Evolutionary conservation across 805 yeast species (phyloP).

Genomic region (Candida endomychidarum): DNA sequence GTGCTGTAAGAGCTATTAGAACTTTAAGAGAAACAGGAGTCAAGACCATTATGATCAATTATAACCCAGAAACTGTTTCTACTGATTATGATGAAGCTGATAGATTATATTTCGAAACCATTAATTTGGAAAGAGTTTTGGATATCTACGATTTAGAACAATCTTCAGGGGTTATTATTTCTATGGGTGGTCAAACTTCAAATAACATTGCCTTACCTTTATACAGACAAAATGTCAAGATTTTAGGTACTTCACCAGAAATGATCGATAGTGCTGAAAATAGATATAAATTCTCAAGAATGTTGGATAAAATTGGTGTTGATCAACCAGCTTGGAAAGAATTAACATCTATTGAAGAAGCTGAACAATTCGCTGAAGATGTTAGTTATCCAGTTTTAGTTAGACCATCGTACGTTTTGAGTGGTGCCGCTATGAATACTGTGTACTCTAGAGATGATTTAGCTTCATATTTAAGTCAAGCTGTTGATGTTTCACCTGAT

Average conservation of each 20-base stretch:
- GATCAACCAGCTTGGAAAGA: slow-evolving; percentile 99
- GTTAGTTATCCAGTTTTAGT: slow-evolving; percentile 94
- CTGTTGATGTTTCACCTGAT: slow-evolving; percentile 96
- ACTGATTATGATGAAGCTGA: slow-evolving; percentile 99
- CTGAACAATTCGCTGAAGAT: slow-evolving; percentile 85
- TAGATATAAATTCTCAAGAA: slow-evolving; percentile 95
- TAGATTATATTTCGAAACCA: slow-evolving; percentile 92
- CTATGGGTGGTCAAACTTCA: slow-evolving; percentile 99
- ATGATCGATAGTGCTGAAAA: slow-evolving; percentile 98
- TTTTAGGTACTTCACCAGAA: slow-evolving; percentile 95
- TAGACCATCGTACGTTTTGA: slow-evolving; percentile 94
- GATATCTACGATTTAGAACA: slow-evolving; percentile 93
- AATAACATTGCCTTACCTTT: slow-evolving; percentile 92
- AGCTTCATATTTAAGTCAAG: slow-evolving; percentile 84
- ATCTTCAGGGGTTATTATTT: slow-evolving; percentile 87
- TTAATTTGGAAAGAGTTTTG: slow-evolving; percentile 88
- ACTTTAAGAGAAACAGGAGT: slow-evolving; percentile 73
- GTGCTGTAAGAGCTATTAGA: slow-evolving; percentile 96
- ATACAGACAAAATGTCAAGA: slow-evolving; percentile 92
- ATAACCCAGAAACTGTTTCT: slow-evolving; percentile 97
- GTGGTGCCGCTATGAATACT: slow-evolving; percentile 99
- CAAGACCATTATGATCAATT: slow-evolving; percentile 95
- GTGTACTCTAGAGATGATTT: slow-evolving; percentile 88
- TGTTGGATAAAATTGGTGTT: slow-evolving; percentile 93
- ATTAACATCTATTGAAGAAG: slow-evolving; percentile 87